phyloP scores from a whole-genome alignment of 2,329 filamentous ascomycete genomes.

The Blastomyces parvus region DNA sequence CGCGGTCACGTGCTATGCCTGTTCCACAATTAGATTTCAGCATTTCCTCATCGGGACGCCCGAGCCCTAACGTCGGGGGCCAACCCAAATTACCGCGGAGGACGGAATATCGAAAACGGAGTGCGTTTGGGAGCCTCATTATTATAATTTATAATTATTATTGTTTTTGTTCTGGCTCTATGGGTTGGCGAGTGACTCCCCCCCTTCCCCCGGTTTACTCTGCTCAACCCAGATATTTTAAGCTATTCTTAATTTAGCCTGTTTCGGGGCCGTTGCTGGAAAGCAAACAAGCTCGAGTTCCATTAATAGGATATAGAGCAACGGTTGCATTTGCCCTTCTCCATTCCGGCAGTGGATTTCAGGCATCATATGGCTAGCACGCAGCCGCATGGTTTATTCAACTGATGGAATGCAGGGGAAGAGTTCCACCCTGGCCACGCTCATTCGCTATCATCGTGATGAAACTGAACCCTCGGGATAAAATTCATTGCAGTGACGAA shows the following conservation, averaged over 20 bases:
- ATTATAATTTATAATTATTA: background rate
- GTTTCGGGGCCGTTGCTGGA: background rate
- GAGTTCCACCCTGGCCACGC: background rate
- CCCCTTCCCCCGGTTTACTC: background rate
- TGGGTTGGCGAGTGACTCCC: background rate
- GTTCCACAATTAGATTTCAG: slow-evolving; percentile 1
- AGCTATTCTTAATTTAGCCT: slow-evolving; percentile 2
- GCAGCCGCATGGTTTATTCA: background rate
- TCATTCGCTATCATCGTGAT: background rate
- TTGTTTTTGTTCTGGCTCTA: background rate
- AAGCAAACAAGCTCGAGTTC: background rate
- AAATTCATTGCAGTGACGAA: background rate
- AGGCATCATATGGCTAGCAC: background rate
- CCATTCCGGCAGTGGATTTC: background rate
- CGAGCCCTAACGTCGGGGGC: background rate
- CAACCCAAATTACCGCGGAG: background rate
- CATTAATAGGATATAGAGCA: slow-evolving; percentile 1
- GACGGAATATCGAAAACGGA: background rate
- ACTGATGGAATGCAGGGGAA: slow-evolving; percentile 1
- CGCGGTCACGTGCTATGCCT: background rate
- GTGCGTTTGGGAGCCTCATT: background rate
- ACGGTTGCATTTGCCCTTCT: background rate
- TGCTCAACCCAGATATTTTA: background rate
- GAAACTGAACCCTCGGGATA: background rate
- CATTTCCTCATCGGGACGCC: background rate